Percentiles rank a stretch among this genome's conserved stretches.
Conservation (phyloP, 139 green algal genomes). For the Diplosphaera chodatii region DNA sequence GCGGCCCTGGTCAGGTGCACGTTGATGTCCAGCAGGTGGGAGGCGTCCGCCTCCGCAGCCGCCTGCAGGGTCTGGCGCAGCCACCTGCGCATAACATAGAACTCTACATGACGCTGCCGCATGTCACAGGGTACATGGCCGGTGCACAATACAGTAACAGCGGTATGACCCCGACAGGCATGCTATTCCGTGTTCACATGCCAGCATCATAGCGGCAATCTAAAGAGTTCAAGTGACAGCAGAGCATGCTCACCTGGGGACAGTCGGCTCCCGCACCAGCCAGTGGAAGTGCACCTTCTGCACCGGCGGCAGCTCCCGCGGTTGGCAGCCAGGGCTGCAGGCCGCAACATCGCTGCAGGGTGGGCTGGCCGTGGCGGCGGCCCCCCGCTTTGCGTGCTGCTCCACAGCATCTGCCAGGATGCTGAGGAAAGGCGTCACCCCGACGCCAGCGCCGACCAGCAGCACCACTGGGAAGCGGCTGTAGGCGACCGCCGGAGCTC, state of each 20-base stretch:
- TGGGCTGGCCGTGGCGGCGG: too few relatives aligned
- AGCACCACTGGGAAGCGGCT: slow-evolving; percentile 5
- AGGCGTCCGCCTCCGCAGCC: neutral
- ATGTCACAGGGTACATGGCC: too few relatives aligned
- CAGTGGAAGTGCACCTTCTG: slow-evolving; percentile 17
- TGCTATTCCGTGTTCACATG: too few relatives aligned
- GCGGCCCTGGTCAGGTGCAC: slow-evolving; percentile 16
- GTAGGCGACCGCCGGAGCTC: slow-evolving; percentile 8
- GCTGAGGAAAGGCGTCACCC: slow-evolving; percentile 14
- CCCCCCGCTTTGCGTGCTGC: neutral
- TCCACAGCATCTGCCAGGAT: slow-evolving; percentile 10
- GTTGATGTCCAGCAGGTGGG: slow-evolving; percentile 17
- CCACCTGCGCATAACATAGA: slow-evolving; percentile 10
- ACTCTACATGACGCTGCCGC: too few relatives aligned
- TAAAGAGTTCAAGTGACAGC: too few relatives aligned
- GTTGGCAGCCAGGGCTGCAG: too few relatives aligned
- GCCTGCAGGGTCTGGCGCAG: slow-evolving; percentile 7
- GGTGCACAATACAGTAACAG: too few relatives aligned
- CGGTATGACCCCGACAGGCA: too few relatives aligned
- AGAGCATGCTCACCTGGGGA: slow-evolving; percentile 2
- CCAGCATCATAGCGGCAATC: too few relatives aligned
- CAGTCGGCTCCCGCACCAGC: neutral
- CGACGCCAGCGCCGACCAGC: slow-evolving; percentile 13
- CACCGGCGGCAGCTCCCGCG: neutral
- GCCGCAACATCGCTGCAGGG: too few relatives aligned